phyloP scores from a whole-genome alignment of 192 early-diverging fungal species.

The Dimargaris cristalligena region DNA sequence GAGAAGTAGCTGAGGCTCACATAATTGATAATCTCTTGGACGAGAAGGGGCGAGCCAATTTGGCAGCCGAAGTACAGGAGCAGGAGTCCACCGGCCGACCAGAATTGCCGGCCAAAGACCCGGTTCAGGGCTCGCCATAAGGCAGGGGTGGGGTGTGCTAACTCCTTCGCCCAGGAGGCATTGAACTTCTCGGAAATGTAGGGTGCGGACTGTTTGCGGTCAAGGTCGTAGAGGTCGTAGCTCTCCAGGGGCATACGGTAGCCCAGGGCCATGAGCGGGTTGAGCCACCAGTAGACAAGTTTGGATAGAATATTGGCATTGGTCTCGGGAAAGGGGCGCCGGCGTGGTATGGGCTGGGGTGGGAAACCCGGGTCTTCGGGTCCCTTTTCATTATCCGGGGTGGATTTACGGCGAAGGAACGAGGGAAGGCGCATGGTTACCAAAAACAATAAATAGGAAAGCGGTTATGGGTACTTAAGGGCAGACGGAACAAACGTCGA shows the following conservation, averaged over 20 bases:
- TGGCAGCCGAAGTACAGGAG: not conserved
- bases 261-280: conserved; percentile 45
- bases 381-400: not conserved
- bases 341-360: not conserved
- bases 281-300: conserved; percentile 43
- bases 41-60: not conserved
- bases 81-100: conserved; percentile 15
- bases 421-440: not conserved
- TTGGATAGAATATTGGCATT: conserved; percentile 33
- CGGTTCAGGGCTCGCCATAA: conserved; percentile 24
- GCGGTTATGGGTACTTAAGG: too few species aligned
- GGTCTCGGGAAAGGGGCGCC: not conserved
- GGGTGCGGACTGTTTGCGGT: not conserved
- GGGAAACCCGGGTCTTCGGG: not conserved
- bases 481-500: too few species aligned
- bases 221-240: conserved; percentile 38
- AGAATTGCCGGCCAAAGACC: conserved; percentile 23
- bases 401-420: not conserved
- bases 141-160: conserved; percentile 11
- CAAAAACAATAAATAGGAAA: not conserved
- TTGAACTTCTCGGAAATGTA: not conserved
- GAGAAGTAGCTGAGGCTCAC: not conserved
- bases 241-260: conserved; percentile 42
- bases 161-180: not conserved
- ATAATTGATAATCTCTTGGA: not conserved